Percentiles rank a stretch among this genome's conserved stretches.
phyloP scores from a whole-genome alignment of 345 rosid species.

The Mangifera indica region DNA sequence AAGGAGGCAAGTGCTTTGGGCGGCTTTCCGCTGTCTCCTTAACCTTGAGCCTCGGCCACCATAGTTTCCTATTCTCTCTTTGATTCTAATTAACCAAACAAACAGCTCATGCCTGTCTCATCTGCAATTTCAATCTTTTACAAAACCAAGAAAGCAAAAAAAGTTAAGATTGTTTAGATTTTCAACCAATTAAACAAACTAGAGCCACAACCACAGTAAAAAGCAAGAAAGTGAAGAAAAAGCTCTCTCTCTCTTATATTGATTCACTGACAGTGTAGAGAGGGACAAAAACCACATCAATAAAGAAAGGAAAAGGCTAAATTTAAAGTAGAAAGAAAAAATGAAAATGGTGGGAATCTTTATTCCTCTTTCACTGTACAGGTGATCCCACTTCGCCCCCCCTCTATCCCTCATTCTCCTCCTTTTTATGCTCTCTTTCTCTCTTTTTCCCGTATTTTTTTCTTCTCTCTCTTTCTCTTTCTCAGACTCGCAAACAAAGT shows the following conservation, averaged over 20 bases:
- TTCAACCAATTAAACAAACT: slow-evolving; percentile 28
- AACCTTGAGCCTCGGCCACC: neutral
- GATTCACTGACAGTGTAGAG: neutral
- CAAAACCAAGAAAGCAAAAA: slow-evolving; percentile 30
- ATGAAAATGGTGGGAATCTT: slow-evolving; percentile 29
- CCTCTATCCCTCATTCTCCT: slow-evolving; percentile 22
- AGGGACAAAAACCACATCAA: slow-evolving; percentile 11
- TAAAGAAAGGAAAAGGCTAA: slow-evolving; percentile 27
- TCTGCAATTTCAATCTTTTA: slow-evolving; percentile 10
- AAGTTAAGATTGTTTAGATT: slow-evolving; percentile 34
- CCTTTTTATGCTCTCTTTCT: slow-evolving; percentile 41
- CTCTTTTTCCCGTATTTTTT: slow-evolving; percentile 17
- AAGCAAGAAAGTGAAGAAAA: slow-evolving; percentile 33
- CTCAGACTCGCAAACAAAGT: slow-evolving; percentile 16
- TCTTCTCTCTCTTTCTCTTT: slow-evolving; percentile 12
- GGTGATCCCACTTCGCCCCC: slow-evolving; percentile 40
- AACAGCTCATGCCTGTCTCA: slow-evolving; percentile 17
- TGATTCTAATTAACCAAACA: too few relatives aligned
- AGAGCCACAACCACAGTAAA: slow-evolving; percentile 25
- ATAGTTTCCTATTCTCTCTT: neutral
- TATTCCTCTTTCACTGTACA: slow-evolving; percentile 35
- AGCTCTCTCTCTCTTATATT: neutral
- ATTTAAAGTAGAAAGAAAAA: slow-evolving; percentile 11
- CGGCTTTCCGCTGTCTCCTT: slow-evolving; percentile 20
- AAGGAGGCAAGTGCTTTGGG: slow-evolving; percentile 1